Evolutionary conservation across 2,329 filamentous ascomycete genomes (phyloP).

Genomic region (Cladosporium sp.): DNA sequence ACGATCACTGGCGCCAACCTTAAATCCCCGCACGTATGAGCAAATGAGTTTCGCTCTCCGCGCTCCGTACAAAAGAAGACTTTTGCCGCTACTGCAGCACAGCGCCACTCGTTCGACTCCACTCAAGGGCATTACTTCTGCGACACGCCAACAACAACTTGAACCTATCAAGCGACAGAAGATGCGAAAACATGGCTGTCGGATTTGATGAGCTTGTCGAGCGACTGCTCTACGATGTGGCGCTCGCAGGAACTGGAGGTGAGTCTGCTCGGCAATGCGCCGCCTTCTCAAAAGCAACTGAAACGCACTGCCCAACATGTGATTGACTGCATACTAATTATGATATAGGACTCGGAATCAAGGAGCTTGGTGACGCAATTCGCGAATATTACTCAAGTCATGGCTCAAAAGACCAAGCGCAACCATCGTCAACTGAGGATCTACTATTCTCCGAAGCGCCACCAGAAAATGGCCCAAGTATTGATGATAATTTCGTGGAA

Average conservation of each 20-base stretch:
- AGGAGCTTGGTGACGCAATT: slow-evolving; percentile 5
- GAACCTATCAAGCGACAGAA: background rate
- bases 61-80: background rate
- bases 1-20: too few species aligned
- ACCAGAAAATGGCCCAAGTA: slow-evolving; percentile 19
- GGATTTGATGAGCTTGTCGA: slow-evolving; percentile 55
- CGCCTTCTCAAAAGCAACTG: slow-evolving; percentile 7
- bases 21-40: too few species aligned
- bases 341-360: slow-evolving; percentile 8
- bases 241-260: slow-evolving; percentile 55
- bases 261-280: slow-evolving; percentile 27
- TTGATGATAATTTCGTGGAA: slow-evolving; percentile 50
- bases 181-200: slow-evolving; percentile 12
- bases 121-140: background rate
- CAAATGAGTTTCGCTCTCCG: too few species aligned
- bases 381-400: slow-evolving; percentile 8
- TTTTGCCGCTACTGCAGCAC: slow-evolving; percentile 6
- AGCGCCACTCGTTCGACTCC: slow-evolving; percentile 8
- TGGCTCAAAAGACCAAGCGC: background rate
- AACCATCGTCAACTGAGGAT: slow-evolving; percentile 9
- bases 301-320: background rate
- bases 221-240: slow-evolving; percentile 55
- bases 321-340: slow-evolving; percentile 4
- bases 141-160: background rate
- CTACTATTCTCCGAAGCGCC: slow-evolving; percentile 24